Percentiles rank a stretch among this genome's conserved stretches.
phyloP scores from a whole-genome alignment of 768 basidiomycete species.

The Agaricus blazei region DNA sequence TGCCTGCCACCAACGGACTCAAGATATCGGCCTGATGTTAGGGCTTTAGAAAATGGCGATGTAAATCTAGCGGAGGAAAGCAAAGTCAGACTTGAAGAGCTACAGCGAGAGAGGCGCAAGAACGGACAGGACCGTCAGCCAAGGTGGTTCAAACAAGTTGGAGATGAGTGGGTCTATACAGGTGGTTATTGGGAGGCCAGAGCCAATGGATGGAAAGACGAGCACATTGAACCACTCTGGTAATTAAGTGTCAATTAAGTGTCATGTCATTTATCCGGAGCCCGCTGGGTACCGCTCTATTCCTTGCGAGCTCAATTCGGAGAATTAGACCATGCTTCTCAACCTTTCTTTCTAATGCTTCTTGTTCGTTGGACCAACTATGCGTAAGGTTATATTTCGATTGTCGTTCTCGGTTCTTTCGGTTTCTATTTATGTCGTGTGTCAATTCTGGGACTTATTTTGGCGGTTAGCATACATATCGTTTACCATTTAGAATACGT shows the following conservation, averaged over 20 bases:
- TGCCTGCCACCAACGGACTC: constrained; percentile 80
- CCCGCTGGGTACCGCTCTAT: too few species aligned
- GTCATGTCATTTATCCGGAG: too few species aligned
- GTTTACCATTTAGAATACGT: too few species aligned
- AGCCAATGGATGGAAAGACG: constrained; percentile 55
- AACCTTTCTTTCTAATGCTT: too few species aligned
- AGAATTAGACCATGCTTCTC: not conserved
- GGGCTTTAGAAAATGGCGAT: constrained; percentile 76
- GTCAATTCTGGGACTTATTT: too few species aligned
- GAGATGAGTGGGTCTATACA: constrained; percentile 68
- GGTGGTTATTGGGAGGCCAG: constrained; percentile 86
- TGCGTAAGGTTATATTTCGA: too few species aligned
- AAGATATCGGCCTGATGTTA: constrained; percentile 73
- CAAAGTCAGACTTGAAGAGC: constrained; percentile 69
- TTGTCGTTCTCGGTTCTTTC: too few species aligned
- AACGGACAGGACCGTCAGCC: constrained; percentile 55
- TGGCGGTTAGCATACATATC: not conserved
- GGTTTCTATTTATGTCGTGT: too few species aligned
- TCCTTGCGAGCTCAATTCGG: not conserved
- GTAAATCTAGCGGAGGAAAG: constrained; percentile 65
- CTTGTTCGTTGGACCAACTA: too few species aligned
- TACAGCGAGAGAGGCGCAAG: constrained; percentile 69
- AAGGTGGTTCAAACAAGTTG: constrained; percentile 69
- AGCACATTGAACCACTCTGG: constrained; percentile 53
- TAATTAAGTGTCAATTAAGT: constrained; percentile 33